Percentiles rank a stretch among this genome's conserved stretches.
phyloP scores from a whole-genome alignment of 805 yeast genomes.

The Lachancea kluyveri region DNA sequence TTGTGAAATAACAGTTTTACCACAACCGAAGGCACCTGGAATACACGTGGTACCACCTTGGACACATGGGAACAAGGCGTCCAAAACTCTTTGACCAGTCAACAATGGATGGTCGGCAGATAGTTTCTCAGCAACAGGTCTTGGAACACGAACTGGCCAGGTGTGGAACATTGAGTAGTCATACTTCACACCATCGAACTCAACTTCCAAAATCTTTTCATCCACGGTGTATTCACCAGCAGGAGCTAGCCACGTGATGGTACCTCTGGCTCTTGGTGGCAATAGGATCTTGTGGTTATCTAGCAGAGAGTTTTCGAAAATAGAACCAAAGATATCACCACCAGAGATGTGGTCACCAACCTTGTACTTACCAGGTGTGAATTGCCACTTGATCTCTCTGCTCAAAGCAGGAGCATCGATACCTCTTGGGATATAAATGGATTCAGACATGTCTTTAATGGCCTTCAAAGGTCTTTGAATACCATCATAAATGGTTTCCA shows the following conservation, averaged over 20 bases:
- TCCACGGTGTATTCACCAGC: conserved; percentile 89
- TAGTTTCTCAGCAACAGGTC: conserved; percentile 94
- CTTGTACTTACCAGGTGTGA: conserved; percentile 63
- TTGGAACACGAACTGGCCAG: conserved; percentile 99
- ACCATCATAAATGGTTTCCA: conserved; percentile 99
- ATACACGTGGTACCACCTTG: conserved; percentile 99
- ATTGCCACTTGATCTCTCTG: conserved; percentile 77
- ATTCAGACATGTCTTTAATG: conserved; percentile 78
- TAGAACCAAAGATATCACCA: conserved; percentile 94
- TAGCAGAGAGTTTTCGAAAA: conserved; percentile 88
- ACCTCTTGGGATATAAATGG: conserved; percentile 98
- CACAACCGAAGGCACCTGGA: conserved; percentile 99
- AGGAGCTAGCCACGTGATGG: conserved; percentile 81
- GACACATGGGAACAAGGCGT: conserved; percentile 96
- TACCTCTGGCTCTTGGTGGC: conserved; percentile 99
- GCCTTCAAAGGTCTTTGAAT: conserved; percentile 98
- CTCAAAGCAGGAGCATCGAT: conserved; percentile 92
- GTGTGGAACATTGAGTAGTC: conserved; percentile 93
- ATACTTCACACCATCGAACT: conserved; percentile 80
- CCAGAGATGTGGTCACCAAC: conserved; percentile 98
- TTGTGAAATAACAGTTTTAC: conserved; percentile 97
- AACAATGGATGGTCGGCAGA: conserved; percentile 92
- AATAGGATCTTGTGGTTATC: conserved; percentile 89
- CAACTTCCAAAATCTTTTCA: conserved; percentile 86
- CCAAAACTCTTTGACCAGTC: conserved; percentile 98